phyloP scores from a whole-genome alignment of 2,329 filamentous ascomycete genomes.

The Lasiodiplodia sp. region DNA sequence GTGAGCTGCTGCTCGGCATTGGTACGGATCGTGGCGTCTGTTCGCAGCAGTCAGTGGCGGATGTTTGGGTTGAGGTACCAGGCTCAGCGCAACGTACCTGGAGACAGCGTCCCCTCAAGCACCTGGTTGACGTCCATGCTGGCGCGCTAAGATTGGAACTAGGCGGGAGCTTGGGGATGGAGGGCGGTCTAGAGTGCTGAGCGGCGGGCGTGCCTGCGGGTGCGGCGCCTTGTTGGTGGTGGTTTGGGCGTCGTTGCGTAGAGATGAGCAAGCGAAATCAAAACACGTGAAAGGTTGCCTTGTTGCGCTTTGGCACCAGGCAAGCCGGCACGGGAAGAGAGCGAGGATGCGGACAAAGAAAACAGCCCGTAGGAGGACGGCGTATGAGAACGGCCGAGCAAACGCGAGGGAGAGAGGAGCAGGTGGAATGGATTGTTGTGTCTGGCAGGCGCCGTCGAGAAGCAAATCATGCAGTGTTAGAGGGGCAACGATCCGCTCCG shows the following conservation, averaged over 20 bases:
- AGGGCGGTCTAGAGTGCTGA: background rate
- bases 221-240: conserved; percentile 8
- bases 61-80: conserved; percentile 9
- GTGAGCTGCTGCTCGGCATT: conserved; percentile 92
- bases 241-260: conserved; percentile 40
- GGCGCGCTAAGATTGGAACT: conserved; percentile 41
- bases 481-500: conserved; percentile 23
- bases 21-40: conserved; percentile 89
- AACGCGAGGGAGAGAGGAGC: conserved; percentile 24
- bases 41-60: conserved; percentile 45
- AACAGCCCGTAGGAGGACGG: conserved; percentile 23
- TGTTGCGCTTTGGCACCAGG: conserved; percentile 11
- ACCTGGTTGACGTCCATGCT: conserved; percentile 98
- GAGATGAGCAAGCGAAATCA: conserved; percentile 34
- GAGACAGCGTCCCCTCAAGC: conserved; percentile 93
- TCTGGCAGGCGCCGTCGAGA: conserved; percentile 28
- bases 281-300: conserved; percentile 46
- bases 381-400: conserved; percentile 11
- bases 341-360: conserved; percentile 27
- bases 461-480: conserved; percentile 27
- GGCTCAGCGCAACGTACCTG: conserved; percentile 65
- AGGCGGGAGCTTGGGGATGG: conserved; percentile 10
- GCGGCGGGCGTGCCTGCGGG: conserved; percentile 5
- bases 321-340: conserved; percentile 18
- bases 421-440: conserved; percentile 28